Percentiles rank a stretch among this genome's conserved stretches.
Evolutionary conservation across 495 filamentous ascomycete species (phyloP).

Genomic region (Trichoderma reesei): DNA sequence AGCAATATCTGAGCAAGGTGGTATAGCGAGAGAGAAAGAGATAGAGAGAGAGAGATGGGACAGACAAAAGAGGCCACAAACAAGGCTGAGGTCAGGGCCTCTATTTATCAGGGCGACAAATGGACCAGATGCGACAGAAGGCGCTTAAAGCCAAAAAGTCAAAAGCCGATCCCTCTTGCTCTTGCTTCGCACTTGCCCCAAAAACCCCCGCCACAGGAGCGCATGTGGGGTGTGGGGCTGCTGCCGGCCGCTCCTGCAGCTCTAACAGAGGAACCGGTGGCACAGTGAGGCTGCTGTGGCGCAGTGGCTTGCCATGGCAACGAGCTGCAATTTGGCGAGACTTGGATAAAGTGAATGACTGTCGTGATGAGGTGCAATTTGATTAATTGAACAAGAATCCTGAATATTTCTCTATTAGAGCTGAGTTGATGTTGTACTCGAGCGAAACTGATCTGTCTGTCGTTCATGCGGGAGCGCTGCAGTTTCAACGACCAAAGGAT

Average conservation of each 20-base stretch:
- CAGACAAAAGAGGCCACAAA: background rate
- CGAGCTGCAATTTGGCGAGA: too few species aligned
- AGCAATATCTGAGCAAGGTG: background rate
- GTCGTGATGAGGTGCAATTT: too few species aligned
- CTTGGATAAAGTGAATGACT: too few species aligned
- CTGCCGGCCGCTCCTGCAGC: background rate
- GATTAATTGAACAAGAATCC: too few species aligned
- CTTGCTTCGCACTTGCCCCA: too few species aligned
- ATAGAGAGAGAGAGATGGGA: background rate
- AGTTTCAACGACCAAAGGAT: too few species aligned
- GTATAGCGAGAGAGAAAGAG: background rate
- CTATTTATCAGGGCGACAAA: too few species aligned
- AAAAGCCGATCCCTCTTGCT: too few species aligned
- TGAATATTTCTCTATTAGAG: too few species aligned
- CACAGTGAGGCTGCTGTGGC: background rate
- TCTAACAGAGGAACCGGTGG: background rate
- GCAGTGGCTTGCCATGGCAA: background rate
- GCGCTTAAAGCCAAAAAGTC: background rate
- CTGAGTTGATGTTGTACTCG: too few species aligned
- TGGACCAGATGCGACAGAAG: background rate
- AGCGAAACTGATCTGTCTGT: too few species aligned
- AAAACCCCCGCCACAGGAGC: background rate
- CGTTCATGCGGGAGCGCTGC: too few species aligned
- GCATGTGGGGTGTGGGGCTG: conserved; percentile 5
- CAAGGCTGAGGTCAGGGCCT: background rate